Conservation (phyloP, 2,329 filamentous ascomycete genomes). For the Calonectria hawksworthii region DNA sequence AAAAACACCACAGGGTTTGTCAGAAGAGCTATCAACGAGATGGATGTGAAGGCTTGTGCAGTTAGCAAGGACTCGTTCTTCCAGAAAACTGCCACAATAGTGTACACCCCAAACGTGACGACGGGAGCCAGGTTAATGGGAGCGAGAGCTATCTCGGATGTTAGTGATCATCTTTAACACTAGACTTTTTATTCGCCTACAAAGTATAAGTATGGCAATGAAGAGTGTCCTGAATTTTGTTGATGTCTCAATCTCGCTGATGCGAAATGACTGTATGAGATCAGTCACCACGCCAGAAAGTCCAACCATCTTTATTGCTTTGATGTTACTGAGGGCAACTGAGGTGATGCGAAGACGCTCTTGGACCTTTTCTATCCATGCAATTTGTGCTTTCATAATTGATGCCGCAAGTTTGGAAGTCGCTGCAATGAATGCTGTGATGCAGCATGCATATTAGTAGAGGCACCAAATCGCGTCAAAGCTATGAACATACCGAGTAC, state of each 20-base stretch:
- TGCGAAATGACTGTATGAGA: not conserved
- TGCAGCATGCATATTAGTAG: no score
- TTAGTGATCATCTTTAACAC: not conserved
- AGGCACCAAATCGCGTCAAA: no score
- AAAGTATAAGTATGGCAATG: not conserved
- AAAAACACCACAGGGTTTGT: no score
- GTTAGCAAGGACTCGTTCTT: not conserved
- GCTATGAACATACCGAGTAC: no score
- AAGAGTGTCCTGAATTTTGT: not conserved
- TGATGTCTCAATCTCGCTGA: not conserved
- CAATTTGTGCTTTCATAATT: no score
- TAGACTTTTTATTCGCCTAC: not conserved
- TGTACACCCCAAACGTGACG: not conserved
- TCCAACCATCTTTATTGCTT: not conserved
- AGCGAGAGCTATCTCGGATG: not conserved
- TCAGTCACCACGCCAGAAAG: not conserved
- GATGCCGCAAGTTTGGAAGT: no score
- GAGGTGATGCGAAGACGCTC: not conserved
- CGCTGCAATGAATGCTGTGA: no score
- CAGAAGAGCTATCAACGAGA: no score
- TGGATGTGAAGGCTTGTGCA: not conserved
- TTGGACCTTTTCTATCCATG: no score
- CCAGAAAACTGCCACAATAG: not conserved
- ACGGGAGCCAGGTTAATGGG: not conserved
- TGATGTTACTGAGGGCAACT: not conserved